These are phyloP conservation scores for Nephelium lappaceum DNA, from an alignment of 345 rosid genomes.

Conservation along the genomic window DNA sequence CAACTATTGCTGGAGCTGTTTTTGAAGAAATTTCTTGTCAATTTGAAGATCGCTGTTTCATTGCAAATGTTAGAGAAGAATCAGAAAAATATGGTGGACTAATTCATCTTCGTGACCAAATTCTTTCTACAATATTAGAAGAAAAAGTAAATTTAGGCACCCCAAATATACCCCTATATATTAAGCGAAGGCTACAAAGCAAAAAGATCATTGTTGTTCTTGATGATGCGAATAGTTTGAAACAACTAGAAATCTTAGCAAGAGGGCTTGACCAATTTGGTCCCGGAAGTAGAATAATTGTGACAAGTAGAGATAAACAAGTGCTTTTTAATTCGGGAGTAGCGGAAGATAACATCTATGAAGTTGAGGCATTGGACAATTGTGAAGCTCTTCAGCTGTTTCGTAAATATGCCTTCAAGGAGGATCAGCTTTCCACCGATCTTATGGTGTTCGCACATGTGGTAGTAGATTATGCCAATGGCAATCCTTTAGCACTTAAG, in stretches of 20 bases:
- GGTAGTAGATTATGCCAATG: not conserved
- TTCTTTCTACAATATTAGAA: not conserved
- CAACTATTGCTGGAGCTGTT: not conserved
- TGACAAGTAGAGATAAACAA: constrained; percentile 8
- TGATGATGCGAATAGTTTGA: constrained; percentile 30
- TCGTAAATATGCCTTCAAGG: constrained; percentile 5
- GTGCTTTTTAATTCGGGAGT: not conserved
- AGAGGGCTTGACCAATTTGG: constrained; percentile 9
- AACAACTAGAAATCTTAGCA: constrained; percentile 24
- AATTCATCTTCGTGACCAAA: not conserved
- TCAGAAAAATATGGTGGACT: not conserved
- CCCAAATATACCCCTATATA: not conserved
- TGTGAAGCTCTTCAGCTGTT: not conserved
- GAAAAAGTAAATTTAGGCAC: not conserved
- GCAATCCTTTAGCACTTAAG: constrained; percentile 19
- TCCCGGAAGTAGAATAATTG: constrained; percentile 9
- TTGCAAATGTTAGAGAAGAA: not conserved
- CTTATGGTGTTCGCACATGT: not conserved
- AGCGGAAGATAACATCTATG: not conserved
- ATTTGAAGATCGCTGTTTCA: not conserved
- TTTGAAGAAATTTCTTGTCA: not conserved
- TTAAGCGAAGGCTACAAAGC: constrained; percentile 17
- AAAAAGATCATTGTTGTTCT: constrained; percentile 29
- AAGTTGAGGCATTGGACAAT: not conserved
- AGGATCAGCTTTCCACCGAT: not conserved